Evolutionary conservation across 352 stramenopile species (phyloP).

Genomic region (Globisporangium cystogenes): DNA sequence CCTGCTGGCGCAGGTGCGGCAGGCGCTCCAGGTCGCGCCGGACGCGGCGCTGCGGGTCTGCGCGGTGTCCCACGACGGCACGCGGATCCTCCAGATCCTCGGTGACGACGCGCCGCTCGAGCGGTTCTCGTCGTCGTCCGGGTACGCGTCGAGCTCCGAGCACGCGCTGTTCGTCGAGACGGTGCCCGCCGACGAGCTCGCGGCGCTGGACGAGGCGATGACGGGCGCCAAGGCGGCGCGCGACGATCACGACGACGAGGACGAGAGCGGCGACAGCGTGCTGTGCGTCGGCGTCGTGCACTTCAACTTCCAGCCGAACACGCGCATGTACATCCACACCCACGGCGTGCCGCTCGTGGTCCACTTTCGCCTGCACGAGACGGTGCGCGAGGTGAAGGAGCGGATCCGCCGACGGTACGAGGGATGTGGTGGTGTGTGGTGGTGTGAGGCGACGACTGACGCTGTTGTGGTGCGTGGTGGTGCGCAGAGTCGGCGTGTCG

Average conservation of each 20-base stretch:
- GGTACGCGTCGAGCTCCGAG: slow-evolving; percentile 27
- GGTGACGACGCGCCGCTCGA: slow-evolving; percentile 30
- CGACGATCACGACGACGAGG: slow-evolving; percentile 2
- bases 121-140: slow-evolving; percentile 21
- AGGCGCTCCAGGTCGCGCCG: slow-evolving; percentile 33
- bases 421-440: not conserved
- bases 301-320: slow-evolving; percentile 60
- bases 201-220: not conserved
- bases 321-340: slow-evolving; percentile 62
- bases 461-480: slow-evolving; percentile 2
- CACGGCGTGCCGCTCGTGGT: slow-evolving; percentile 66
- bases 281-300: slow-evolving; percentile 65
- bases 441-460: no score
- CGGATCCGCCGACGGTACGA: slow-evolving; percentile 60
- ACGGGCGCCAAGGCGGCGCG: not conserved
- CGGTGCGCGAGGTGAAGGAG: slow-evolving; percentile 56
- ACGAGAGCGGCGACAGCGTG: slow-evolving; percentile 20
- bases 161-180: slow-evolving; percentile 54
- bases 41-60: slow-evolving; percentile 45
- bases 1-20: slow-evolving; percentile 41
- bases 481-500: slow-evolving; percentile 57
- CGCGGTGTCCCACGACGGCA: slow-evolving; percentile 55
- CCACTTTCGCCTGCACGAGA: slow-evolving; percentile 64
- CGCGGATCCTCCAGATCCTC: slow-evolving; percentile 47
- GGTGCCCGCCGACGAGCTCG: slow-evolving; percentile 28